Conservation (phyloP, 2,329 filamentous ascomycete genomes). For the Ceratocystis colombiana region DNA sequence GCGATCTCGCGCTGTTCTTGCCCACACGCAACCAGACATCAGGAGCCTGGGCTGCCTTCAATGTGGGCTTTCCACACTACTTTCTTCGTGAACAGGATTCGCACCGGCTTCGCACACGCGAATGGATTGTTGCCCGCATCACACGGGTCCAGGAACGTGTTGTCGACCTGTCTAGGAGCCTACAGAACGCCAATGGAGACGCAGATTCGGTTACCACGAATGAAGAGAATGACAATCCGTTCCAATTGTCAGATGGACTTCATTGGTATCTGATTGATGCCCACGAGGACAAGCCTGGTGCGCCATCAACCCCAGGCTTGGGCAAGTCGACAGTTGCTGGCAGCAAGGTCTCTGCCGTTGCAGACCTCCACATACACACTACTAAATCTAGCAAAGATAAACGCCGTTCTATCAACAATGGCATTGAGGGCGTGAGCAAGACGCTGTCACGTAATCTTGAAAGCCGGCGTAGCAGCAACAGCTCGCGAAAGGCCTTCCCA, state of each 20-base stretch:
- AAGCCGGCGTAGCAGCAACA: conserved; percentile 78
- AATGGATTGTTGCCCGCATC: conserved; percentile 96
- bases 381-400: conserved; percentile 32
- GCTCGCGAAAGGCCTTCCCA: conserved; percentile 64
- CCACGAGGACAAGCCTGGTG: conserved; percentile 80
- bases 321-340: conserved; percentile 86
- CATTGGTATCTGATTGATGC: conserved; percentile 96
- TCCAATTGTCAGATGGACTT: conserved; percentile 87
- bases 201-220: conserved; percentile 42
- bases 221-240: conserved; percentile 88
- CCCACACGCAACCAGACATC: conserved; percentile 91
- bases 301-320: conserved; percentile 82
- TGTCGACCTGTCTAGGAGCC: conserved; percentile 77
- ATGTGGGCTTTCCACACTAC: conserved; percentile 92
- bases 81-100: conserved; percentile 88
- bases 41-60: conserved; percentile 96
- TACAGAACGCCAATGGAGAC: conserved; percentile 42
- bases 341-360: conserved; percentile 76
- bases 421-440: conserved; percentile 63
- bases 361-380: conserved; percentile 50
- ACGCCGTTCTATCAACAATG: conserved; percentile 42
- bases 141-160: conserved; percentile 83
- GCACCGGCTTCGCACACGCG: conserved; percentile 71
- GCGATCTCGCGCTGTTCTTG: conserved; percentile 85
- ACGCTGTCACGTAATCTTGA: conserved; percentile 80